Evolutionary conservation across 495 filamentous ascomycete genomes (phyloP).

Genomic region (Thozetella sp.): DNA sequence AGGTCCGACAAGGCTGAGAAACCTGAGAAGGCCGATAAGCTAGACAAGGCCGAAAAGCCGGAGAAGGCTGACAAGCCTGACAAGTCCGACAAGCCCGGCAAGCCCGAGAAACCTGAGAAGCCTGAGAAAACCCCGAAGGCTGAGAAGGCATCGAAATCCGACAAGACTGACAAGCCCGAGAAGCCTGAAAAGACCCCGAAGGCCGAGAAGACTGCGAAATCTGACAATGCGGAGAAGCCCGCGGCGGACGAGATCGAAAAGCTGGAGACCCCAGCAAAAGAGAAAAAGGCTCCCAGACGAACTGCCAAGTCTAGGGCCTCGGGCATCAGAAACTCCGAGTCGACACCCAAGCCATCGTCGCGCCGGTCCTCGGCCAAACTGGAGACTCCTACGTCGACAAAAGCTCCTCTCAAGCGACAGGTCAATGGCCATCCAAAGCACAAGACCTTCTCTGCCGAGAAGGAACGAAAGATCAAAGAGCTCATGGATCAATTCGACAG

Average conservation of each 20-base stretch:
- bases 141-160: slow-evolving; percentile 12
- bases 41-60: slow-evolving; percentile 15
- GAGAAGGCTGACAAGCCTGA: slow-evolving; percentile 28
- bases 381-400: slow-evolving; percentile 44
- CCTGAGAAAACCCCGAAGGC: slow-evolving; percentile 10
- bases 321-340: slow-evolving; percentile 34
- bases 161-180: slow-evolving; percentile 15
- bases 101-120: slow-evolving; percentile 9
- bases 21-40: slow-evolving; percentile 11
- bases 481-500: slow-evolving; percentile 67
- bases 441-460: slow-evolving; percentile 56
- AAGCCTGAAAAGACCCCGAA: slow-evolving; percentile 23
- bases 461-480: slow-evolving; percentile 69
- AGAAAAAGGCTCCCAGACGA: slow-evolving; percentile 34
- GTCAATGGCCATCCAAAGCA: slow-evolving; percentile 53
- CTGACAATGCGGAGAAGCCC: slow-evolving; percentile 15
- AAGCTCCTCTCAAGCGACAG: slow-evolving; percentile 50
- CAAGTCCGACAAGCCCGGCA: slow-evolving; percentile 12
- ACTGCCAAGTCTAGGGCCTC: slow-evolving; percentile 44
- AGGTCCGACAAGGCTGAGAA: slow-evolving; percentile 19
- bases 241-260: slow-evolving; percentile 13
- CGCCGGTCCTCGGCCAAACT: slow-evolving; percentile 40
- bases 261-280: slow-evolving; percentile 27
- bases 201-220: slow-evolving; percentile 16
- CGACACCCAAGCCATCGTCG: slow-evolving; percentile 37